Evolutionary conservation across 371 early-diverging fungal genomes (phyloP).

Genomic region (Circinella minor): DNA sequence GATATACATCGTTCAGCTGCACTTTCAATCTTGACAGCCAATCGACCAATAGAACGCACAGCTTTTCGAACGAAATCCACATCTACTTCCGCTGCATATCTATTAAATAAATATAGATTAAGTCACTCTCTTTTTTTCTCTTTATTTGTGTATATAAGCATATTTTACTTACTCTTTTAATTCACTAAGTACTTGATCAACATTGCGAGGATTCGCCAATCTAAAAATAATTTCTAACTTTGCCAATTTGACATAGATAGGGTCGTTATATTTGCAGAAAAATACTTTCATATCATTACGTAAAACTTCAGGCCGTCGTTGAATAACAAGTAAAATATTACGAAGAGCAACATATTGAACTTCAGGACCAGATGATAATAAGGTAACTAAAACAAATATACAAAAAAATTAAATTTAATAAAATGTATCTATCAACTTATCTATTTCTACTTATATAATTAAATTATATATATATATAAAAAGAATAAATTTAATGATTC

Average conservation of each 20-base stretch:
- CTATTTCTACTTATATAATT: no score
- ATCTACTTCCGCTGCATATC: conserved; percentile 96
- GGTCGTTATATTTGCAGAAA: conserved; percentile 99
- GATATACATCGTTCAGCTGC: conserved; percentile 90
- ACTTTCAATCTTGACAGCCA: conserved; percentile 90
- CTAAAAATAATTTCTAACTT: conserved; percentile 95
- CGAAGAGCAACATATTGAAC: conserved; percentile 96
- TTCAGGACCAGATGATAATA: conserved; percentile 88
- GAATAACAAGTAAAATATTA: conserved; percentile 94
- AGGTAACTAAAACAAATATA: conserved; percentile 66
- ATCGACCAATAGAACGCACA: conserved; percentile 90
- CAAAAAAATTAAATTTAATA: no score
- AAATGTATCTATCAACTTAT: no score
- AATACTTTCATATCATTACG: conserved; percentile 93
- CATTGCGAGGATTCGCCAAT: conserved; percentile 82
- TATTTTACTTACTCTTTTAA: conserved; percentile 76
- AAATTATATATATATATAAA: not conserved
- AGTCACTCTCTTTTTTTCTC: not conserved
- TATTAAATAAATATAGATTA: conserved; percentile 19
- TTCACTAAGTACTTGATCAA: conserved; percentile 92
- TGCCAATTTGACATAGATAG: conserved; percentile 96
- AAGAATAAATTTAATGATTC: not conserved
- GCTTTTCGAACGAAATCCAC: conserved; percentile 95
- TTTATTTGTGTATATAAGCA: not conserved
- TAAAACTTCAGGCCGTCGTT: conserved; percentile 89